Evolutionary conservation across 495 filamentous ascomycete species (phyloP).

Genomic region (Niebla homalea): DNA sequence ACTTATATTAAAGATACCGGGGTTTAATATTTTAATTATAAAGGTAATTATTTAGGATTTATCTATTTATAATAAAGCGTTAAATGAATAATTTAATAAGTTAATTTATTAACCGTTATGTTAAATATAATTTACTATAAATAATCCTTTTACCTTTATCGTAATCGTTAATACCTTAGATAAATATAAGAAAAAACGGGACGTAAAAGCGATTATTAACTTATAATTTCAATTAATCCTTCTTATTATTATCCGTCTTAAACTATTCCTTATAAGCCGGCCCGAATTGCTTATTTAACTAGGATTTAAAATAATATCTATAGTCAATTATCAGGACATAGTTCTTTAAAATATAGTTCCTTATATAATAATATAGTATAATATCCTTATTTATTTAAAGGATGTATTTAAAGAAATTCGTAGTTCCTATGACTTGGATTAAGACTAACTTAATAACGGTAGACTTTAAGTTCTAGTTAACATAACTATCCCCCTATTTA

Average conservation of each 20-base stretch:
- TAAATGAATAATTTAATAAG: conserved; percentile 1
- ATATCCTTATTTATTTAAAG: neutral
- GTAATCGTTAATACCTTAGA: neutral
- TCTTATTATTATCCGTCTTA: neutral
- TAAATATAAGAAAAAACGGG: neutral
- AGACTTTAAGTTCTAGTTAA: conserved; percentile 5
- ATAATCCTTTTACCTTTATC: neutral
- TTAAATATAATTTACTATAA: neutral
- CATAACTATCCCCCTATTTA: conserved; percentile 22
- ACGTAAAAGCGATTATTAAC: neutral
- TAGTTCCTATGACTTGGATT: neutral
- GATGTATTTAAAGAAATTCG: neutral
- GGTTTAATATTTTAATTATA: neutral
- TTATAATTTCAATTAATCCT: neutral
- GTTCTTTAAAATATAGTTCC: conserved; percentile 1
- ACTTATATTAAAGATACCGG: conserved; percentile 4
- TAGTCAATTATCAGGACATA: neutral
- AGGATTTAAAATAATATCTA: neutral
- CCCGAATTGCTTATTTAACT: conserved; percentile 4
- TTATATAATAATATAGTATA: neutral
- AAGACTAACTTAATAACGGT: neutral
- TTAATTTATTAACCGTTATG: neutral
- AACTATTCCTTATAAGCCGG: conserved; percentile 4
- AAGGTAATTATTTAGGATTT: conserved; percentile 1
- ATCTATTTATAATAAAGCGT: neutral